Percentiles rank a stretch among this genome's conserved stretches.
Conservation (phyloP, 2,329 filamentous ascomycete genomes). For the Endocalyx cinctus region DNA sequence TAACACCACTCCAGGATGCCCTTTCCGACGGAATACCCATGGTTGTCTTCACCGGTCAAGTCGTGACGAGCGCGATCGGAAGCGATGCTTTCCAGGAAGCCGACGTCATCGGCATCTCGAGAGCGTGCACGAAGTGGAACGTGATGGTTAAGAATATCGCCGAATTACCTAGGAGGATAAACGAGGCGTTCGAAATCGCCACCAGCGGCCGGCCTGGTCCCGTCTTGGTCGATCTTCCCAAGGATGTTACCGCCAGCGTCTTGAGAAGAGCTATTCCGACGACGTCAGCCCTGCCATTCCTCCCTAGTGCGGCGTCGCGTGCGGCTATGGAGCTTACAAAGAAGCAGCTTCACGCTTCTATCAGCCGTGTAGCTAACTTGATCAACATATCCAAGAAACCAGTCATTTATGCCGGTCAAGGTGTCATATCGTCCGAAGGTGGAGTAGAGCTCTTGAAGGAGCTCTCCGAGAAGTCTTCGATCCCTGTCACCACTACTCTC, state of each 20-base stretch:
- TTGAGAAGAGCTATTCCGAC: slow-evolving; percentile 79
- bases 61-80: slow-evolving; percentile 82
- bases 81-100: slow-evolving; percentile 97
- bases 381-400: slow-evolving; percentile 91
- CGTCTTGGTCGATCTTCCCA: slow-evolving; percentile 91
- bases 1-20: slow-evolving; percentile 95
- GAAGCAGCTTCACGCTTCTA: slow-evolving; percentile 68
- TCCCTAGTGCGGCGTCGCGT: slow-evolving; percentile 81
- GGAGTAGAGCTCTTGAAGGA: slow-evolving; percentile 77
- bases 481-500: slow-evolving; percentile 93
- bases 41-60: slow-evolving; percentile 94
- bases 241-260: slow-evolving; percentile 87
- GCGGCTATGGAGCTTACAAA: slow-evolving; percentile 70
- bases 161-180: slow-evolving; percentile 88
- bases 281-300: slow-evolving; percentile 65
- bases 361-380: slow-evolving; percentile 72
- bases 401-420: slow-evolving; percentile 90
- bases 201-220: slow-evolving; percentile 91
- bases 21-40: slow-evolving; percentile 92
- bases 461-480: slow-evolving; percentile 83
- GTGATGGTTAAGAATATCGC: slow-evolving; percentile 96
- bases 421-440: slow-evolving; percentile 74
- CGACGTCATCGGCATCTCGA: slow-evolving; percentile 88
- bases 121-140: slow-evolving; percentile 98
- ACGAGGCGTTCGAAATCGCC: slow-evolving; percentile 97